phyloP scores from a whole-genome alignment of 345 rosid species.

The Sisymbrium altissimum region DNA sequence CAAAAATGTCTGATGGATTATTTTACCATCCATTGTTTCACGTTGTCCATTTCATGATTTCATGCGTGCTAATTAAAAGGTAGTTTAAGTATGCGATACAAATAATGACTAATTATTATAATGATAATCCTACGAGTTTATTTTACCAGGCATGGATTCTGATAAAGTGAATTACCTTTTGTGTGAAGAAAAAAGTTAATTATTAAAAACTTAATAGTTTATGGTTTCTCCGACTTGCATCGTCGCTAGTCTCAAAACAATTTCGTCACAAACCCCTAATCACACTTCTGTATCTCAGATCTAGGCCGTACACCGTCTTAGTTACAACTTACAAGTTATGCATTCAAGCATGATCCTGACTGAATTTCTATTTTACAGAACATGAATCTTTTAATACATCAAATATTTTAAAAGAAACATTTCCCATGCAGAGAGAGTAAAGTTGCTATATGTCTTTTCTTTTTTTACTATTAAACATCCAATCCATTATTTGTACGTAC shows the following conservation, averaged over 20 bases:
- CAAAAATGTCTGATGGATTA: not conserved
- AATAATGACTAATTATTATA: slow-evolving; percentile 17
- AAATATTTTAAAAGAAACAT: not conserved
- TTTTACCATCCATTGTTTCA: slow-evolving; percentile 12
- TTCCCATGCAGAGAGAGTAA: not conserved
- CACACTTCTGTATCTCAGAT: not conserved
- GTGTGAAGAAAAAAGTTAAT: not conserved
- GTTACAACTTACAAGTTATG: not conserved
- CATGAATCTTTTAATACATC: too few relatives aligned
- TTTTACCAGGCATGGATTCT: slow-evolving; percentile 15
- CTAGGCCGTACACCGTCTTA: not conserved
- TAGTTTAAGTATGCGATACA: not conserved
- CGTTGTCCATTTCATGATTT: slow-evolving; percentile 21
- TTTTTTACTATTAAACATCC: not conserved
- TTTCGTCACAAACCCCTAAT: not conserved
- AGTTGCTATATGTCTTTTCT: not conserved
- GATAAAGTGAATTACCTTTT: slow-evolving; percentile 12
- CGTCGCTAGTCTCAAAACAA: not conserved
- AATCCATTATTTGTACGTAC: not conserved
- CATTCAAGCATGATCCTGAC: not conserved
- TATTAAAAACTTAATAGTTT: not conserved
- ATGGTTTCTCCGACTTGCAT: not conserved
- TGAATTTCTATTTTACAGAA: not conserved
- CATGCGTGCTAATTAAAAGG: slow-evolving; percentile 32
- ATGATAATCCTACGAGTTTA: slow-evolving; percentile 10